A percentile compares a stretch with the other conserved stretches of the same genome.
Evolutionary conservation across 1,284 basidiomycete genomes (phyloP).

Genomic region (Moniliophthora roreri): DNA sequence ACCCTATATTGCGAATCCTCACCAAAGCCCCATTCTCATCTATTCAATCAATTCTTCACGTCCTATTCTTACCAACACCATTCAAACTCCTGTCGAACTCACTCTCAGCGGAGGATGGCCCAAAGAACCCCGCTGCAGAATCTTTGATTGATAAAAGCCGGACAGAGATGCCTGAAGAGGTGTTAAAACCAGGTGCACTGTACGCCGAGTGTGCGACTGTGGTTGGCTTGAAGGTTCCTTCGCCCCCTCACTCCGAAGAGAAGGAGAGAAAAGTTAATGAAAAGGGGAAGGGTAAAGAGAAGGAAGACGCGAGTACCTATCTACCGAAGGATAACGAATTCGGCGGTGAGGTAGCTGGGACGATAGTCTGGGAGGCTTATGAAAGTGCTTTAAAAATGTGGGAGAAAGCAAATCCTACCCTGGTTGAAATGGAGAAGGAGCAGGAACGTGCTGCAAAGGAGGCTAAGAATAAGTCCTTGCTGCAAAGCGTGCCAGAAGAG

Average conservation of each 20-base stretch:
- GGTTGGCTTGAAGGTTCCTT: constrained; percentile 47
- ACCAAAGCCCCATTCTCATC: constrained; percentile 60
- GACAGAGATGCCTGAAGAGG: constrained; percentile 43
- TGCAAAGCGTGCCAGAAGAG: too few species aligned
- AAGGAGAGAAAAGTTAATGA: constrained; percentile 9
- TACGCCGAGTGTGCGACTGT: constrained; percentile 68
- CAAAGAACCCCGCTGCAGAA: constrained; percentile 12
- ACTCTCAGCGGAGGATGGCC: constrained; percentile 17
- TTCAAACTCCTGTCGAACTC: constrained; percentile 49
- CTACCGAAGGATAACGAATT: constrained; percentile 63
- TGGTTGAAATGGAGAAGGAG: constrained; percentile 16
- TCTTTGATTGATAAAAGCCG: constrained; percentile 16
- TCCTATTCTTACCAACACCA: constrained; percentile 73
- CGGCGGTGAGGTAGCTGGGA: constrained; percentile 64
- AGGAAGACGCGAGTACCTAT: constrained; percentile 17
- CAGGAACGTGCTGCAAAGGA: too few species aligned
- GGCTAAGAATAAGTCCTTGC: too few species aligned
- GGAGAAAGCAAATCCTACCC: constrained; percentile 43
- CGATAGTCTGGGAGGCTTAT: constrained; percentile 73
- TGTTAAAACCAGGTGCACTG: constrained; percentile 72
- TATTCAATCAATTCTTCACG: constrained; percentile 66
- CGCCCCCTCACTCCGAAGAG: constrained; percentile 17
- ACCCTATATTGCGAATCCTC: constrained; percentile 59
- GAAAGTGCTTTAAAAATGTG: constrained; percentile 62
- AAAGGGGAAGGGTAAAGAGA: constrained; percentile 13